A percentile compares a stretch with the other conserved stretches of the same genome.
These are phyloP conservation scores for Metschnikowia anglica DNA, from an alignment of 805 yeast species.

Conservation along the genomic window DNA sequence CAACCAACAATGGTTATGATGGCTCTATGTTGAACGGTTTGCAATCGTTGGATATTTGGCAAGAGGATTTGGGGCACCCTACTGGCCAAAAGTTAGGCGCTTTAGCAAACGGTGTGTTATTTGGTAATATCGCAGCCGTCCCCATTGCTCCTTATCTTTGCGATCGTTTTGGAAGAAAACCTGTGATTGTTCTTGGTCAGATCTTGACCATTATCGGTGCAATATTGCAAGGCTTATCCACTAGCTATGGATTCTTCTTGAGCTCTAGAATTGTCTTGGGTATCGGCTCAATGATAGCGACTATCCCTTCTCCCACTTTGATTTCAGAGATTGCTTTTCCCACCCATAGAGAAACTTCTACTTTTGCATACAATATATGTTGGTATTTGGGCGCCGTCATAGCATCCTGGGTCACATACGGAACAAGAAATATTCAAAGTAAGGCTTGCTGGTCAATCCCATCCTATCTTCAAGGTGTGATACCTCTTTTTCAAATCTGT, in stretches of 20 bases:
- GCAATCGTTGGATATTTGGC: conserved; percentile 46
- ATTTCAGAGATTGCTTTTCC: conserved; percentile 54
- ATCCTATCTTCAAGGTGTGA: conserved; percentile 47
- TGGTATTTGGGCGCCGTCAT: conserved; percentile 57
- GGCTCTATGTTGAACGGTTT: conserved; percentile 47
- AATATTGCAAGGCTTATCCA: conserved; percentile 38
- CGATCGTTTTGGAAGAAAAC: conserved; percentile 45
- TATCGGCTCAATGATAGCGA: conserved; percentile 43
- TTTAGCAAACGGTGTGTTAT: conserved; percentile 23
- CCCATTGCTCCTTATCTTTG: conserved; percentile 19
- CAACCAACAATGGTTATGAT: conserved; percentile 41
- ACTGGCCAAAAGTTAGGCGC: conserved; percentile 25
- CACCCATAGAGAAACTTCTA: conserved; percentile 28
- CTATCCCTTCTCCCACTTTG: conserved; percentile 47
- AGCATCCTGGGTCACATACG: conserved; percentile 53
- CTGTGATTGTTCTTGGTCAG: conserved; percentile 30
- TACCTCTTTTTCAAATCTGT: conserved; percentile 43
- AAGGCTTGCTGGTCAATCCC: conserved; percentile 54
- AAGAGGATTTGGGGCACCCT: conserved; percentile 31
- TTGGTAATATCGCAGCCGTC: conserved; percentile 39
- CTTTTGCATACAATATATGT: conserved; percentile 48
- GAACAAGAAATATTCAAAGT: conserved; percentile 33
- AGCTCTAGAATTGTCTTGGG: conserved; percentile 50
- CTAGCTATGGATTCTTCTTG: conserved; percentile 37
- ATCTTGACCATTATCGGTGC: conserved; percentile 32